Evolutionary conservation across 306 rosid genomes (phyloP).

Genomic region (Lagenaria siceraria): DNA sequence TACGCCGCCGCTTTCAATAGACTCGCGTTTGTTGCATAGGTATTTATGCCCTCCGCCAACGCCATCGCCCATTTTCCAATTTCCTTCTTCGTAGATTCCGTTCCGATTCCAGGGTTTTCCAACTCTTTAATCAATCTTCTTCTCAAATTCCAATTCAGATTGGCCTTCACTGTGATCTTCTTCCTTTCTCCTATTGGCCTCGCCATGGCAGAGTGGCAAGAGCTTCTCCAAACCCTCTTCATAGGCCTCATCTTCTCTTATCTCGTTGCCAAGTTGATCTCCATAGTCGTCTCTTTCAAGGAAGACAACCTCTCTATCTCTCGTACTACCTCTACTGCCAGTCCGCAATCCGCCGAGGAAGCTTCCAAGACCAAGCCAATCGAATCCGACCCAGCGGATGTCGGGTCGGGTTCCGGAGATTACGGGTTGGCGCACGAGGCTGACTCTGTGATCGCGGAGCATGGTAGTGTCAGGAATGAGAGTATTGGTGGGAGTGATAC

Average conservation of each 20-base stretch:
- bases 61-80: no score
- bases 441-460: slow-evolving; percentile 80
- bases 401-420: slow-evolving; percentile 6
- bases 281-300: slow-evolving; percentile 73
- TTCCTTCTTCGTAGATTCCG: background rate
- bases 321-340: slow-evolving; percentile 16
- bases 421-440: slow-evolving; percentile 21
- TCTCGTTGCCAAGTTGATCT: slow-evolving; percentile 91
- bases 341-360: background rate
- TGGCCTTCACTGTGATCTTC: background rate
- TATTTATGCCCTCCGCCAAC: background rate
- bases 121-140: background rate
- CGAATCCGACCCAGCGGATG: background rate
- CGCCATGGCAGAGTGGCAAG: slow-evolving; percentile 74
- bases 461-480: slow-evolving; percentile 68
- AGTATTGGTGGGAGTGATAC: slow-evolving; percentile 27
- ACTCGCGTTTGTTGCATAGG: background rate
- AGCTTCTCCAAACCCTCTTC: slow-evolving; percentile 63
- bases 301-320: slow-evolving; percentile 57
- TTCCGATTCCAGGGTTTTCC: background rate
- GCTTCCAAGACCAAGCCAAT: background rate
- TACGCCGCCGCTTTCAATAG: background rate
- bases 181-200: background rate
- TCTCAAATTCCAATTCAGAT: background rate
- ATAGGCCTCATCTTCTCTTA: slow-evolving; percentile 84